Evolutionary conservation across 1,284 basidiomycete species (phyloP).

Genomic region (Phlebopus sp.): DNA sequence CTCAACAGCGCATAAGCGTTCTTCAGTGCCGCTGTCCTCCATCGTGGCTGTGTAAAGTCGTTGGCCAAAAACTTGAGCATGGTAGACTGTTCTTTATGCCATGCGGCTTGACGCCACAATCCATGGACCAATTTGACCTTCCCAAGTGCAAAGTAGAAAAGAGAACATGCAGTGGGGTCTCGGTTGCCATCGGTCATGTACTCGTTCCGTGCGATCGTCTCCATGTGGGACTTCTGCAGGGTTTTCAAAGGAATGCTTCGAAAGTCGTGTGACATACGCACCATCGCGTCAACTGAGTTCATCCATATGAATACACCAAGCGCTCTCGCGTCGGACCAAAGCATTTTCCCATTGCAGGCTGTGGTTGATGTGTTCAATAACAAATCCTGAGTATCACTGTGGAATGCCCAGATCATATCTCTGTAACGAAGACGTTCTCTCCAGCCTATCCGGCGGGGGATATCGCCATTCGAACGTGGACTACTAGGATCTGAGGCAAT

Average conservation of each 20-base stretch:
- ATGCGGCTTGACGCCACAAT: conserved; percentile 92
- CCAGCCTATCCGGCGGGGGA: conserved; percentile 45
- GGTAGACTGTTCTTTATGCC: conserved; percentile 85
- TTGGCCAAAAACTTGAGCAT: conserved; percentile 95
- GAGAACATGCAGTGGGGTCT: conserved; percentile 86
- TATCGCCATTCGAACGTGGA: conserved; percentile 37
- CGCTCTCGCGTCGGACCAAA: conserved; percentile 84
- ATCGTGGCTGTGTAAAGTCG: conserved; percentile 83
- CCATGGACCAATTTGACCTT: conserved; percentile 91
- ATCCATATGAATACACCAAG: conserved; percentile 91
- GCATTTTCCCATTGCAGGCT: conserved; percentile 79
- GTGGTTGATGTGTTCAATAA: conserved; percentile 69
- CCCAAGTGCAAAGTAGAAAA: conserved; percentile 94
- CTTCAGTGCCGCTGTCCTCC: conserved; percentile 93
- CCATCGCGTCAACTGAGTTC: conserved; percentile 71
- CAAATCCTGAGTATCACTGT: conserved; percentile 89
- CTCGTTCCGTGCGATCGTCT: conserved; percentile 89
- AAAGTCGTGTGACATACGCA: conserved; percentile 37
- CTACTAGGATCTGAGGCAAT: conserved; percentile 45
- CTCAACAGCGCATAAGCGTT: conserved; percentile 93
- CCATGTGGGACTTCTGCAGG: conserved; percentile 73
- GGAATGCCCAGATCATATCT: conserved; percentile 94
- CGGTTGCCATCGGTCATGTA: conserved; percentile 84
- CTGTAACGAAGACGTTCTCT: conserved; percentile 80
- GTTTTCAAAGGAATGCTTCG: conserved; percentile 3